Evolutionary conservation across 2,329 filamentous ascomycete genomes (phyloP), one percentile per base, ranked within the genome.

Genomic region (Cytospora piceae): DNA sequence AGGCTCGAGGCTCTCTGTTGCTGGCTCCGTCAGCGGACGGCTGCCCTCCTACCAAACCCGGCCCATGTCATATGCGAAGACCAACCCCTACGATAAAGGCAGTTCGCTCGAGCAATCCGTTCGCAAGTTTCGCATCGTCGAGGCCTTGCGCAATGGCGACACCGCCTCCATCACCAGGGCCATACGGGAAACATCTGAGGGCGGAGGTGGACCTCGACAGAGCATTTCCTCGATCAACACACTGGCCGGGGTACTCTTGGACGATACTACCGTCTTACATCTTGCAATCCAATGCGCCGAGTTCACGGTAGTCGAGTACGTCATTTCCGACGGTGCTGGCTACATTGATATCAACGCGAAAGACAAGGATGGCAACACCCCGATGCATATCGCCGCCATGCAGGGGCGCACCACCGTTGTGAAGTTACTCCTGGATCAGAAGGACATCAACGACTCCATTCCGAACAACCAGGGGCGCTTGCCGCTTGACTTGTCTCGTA

Each of bases 241-340:
- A 68, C 72, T 77, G 68, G 73, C 77, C 67, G 72, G 76, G 70
- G 77, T 76, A 70, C 73, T 82, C 64, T 76, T 93, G 32, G 90
- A 94, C 66, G 94, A 96, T 63, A 97, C 94, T 0, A 95, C 92
- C 2, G 90, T 98, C 52, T 83, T 99, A 46, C 94, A 99, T 76
- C 83, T 99, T 51, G 94, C 95, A 31, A 93, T 98, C 54, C 95
- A 99, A 78, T 98, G 94, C 78, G 94, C 95, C 58, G 95, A 98
- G 76, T 85, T 90, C 58, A 89, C 92, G 24, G 93, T 99, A 32
- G 91, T 99, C 62, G 94, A 99, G 76, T 97, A 94, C 73, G 90
- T 98, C n/a, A 80, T 99, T 53, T 94, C 93, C 1, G 85, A 92
- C 68, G 87, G 90, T 34, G 83, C 81, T 17, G 82, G 81, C 52